Conservation (phyloP, 331 rosid species). For the Quercus lobata region DNA sequence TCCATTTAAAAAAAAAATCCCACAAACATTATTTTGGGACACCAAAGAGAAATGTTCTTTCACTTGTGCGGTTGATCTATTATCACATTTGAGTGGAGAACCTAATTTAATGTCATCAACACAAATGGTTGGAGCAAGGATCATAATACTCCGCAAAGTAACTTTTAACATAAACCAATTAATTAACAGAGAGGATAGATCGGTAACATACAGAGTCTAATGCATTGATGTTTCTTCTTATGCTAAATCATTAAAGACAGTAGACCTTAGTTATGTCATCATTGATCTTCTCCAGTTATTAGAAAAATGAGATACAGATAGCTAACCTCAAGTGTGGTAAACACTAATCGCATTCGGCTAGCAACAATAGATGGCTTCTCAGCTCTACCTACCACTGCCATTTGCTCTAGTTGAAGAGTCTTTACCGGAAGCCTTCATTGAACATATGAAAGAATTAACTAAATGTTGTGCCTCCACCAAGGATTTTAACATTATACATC, state of each 20-base stretch:
- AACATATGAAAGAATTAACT: constrained; percentile 13
- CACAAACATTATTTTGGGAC: background rate
- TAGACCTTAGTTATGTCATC: background rate
- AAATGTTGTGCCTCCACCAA: constrained; percentile 4
- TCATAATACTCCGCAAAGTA: background rate
- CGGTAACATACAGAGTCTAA: background rate
- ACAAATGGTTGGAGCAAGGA: background rate
- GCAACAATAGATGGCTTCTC: constrained; percentile 92
- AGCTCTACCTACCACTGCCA: constrained; percentile 81
- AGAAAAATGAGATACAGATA: background rate
- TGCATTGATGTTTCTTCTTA: background rate
- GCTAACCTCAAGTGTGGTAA: constrained; percentile 92
- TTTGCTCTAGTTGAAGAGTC: constrained; percentile 94
- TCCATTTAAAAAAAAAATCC: background rate
- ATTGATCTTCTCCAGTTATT: background rate
- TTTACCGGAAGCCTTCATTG: constrained; percentile 85
- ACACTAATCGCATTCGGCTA: constrained; percentile 80
- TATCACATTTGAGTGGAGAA: background rate
- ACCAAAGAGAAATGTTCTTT: background rate
- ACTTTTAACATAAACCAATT: background rate
- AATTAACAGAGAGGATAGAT: background rate
- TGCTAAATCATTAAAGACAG: background rate
- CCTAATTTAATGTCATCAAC: too few relatives aligned
- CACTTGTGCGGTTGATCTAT: background rate
- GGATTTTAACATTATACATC: background rate